Evolutionary conservation across 805 yeast genomes (phyloP).

Genomic region (Starmerella sp.): DNA sequence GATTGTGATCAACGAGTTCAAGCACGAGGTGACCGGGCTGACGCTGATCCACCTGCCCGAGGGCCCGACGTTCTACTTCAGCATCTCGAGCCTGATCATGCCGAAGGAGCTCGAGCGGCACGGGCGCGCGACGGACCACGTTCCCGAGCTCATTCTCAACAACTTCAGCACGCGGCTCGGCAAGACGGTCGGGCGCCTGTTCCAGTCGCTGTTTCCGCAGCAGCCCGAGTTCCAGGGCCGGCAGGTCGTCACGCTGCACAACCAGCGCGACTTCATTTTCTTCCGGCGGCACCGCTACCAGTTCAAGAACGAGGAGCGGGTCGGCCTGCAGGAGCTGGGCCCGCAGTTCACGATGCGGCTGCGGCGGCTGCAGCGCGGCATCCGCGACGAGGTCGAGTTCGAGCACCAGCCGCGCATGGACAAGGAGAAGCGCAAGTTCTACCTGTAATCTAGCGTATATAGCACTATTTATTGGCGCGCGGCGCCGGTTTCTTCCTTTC

Average conservation of each 20-base stretch:
- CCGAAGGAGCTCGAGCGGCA: conserved; percentile 73
- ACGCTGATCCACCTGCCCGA: conserved; percentile 88
- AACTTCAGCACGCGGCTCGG: conserved; percentile 90
- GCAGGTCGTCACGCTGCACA: conserved; percentile 90
- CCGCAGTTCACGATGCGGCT: conserved; percentile 90
- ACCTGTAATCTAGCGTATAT: conserved; percentile 37
- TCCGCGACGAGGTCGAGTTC: conserved; percentile 89
- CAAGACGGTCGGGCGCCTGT: conserved; percentile 80
- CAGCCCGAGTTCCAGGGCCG: conserved; percentile 90
- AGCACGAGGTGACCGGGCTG: conserved; percentile 80
- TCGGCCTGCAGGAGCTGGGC: conserved; percentile 90
- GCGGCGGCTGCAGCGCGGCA: conserved; percentile 82
- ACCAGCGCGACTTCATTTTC: conserved; percentile 90
- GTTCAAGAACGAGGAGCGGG: conserved; percentile 79
- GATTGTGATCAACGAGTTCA: conserved; percentile 85
- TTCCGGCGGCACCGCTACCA: conserved; percentile 91
- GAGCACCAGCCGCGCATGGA: conserved; percentile 96
- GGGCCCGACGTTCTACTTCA: conserved; percentile 92
- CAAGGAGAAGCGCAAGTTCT: conserved; percentile 85
- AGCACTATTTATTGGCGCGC: background rate
- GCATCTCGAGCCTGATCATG: conserved; percentile 63
- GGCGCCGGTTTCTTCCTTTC: too few relatives aligned
- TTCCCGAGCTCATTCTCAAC: conserved; percentile 84
- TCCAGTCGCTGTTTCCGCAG: conserved; percentile 86
- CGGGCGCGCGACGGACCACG: conserved; percentile 80